Evolutionary conservation across 306 rosid species (phyloP).

Genomic region (Pterocarpus santalinus): DNA sequence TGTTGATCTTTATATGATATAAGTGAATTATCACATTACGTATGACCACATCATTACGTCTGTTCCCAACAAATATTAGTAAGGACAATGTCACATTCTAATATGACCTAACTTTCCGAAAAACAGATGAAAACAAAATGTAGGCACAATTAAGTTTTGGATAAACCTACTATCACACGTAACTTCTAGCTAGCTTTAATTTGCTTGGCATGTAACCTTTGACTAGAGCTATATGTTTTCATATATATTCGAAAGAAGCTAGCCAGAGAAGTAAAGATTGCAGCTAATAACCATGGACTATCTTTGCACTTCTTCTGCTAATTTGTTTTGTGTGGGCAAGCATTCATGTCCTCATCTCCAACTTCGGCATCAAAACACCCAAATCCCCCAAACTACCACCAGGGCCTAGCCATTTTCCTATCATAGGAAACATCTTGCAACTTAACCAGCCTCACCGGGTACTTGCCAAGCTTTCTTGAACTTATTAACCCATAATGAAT

Average conservation of each 20-base stretch:
- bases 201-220: not conserved
- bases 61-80: no score
- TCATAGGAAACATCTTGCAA: conserved; percentile 57
- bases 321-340: not conserved
- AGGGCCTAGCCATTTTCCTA: conserved; percentile 57
- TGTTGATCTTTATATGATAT: no score
- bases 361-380: not conserved
- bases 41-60: no score
- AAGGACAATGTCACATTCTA: no score
- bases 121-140: no score
- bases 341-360: not conserved
- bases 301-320: not conserved
- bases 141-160: no score
- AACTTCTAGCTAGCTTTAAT: not conserved
- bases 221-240: not conserved
- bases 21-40: no score
- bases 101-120: no score
- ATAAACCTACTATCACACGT: no score
- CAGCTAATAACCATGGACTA: not conserved
- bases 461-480: conserved; percentile 35
- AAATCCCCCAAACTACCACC: conserved; percentile 47
- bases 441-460: conserved; percentile 55
- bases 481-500: conserved; percentile 43
- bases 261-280: not conserved
- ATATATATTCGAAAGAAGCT: not conserved